Conservation (phyloP, 148 eudicot genomes). For the Rhododendron vialii region DNA sequence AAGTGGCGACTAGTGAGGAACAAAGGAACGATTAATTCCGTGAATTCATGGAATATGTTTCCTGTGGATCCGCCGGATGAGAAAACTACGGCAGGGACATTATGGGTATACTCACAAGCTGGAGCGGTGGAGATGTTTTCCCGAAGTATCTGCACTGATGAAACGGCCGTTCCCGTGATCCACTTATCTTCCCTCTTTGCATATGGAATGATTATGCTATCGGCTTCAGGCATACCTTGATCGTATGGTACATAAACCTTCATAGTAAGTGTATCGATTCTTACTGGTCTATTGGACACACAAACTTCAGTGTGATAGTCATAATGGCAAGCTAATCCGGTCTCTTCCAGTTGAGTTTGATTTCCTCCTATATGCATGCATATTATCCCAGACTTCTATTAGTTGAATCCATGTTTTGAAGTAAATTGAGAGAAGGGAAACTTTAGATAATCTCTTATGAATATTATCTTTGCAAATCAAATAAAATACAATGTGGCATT, state of each 20-base stretch:
- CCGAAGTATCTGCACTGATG: constrained; percentile 38
- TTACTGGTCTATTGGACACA: constrained; percentile 25
- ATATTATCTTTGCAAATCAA: neutral
- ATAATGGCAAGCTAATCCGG: constrained; percentile 16
- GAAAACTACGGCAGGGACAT: neutral
- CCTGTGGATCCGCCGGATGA: neutral
- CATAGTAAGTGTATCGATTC: constrained; percentile 18
- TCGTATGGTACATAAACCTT: constrained; percentile 21
- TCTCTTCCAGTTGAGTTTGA: neutral
- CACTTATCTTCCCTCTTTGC: constrained; percentile 42
- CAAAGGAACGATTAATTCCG: neutral
- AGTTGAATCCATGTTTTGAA: neutral
- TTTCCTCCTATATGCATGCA: neutral
- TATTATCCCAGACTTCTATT: neutral
- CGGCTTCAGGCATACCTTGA: neutral
- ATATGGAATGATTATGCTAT: constrained; percentile 30
- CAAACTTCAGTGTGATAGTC: constrained; percentile 25
- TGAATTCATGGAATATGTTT: neutral
- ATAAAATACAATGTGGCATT: neutral
- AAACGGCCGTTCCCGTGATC: neutral
- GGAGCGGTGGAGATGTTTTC: constrained; percentile 25
- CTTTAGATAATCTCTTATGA: neutral
- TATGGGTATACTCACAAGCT: constrained; percentile 17
- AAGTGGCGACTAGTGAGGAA: neutral
- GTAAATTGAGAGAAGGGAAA: neutral